phyloP scores from a whole-genome alignment of 768 basidiomycete genomes.

The Nidularia pulvinata region DNA sequence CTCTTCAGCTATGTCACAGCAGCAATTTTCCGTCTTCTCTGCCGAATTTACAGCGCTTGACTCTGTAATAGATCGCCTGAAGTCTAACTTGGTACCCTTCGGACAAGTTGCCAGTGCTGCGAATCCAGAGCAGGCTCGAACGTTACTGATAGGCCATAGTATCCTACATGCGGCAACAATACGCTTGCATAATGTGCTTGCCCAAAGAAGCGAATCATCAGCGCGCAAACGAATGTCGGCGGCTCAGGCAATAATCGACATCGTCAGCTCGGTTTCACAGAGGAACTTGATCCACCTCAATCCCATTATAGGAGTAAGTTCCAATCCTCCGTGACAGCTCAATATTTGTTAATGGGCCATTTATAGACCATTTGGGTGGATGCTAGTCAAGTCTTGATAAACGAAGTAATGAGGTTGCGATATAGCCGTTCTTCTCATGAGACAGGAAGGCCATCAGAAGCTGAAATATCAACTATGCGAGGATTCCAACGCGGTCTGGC shows the following conservation, averaged over 20 bases:
- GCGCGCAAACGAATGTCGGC: constrained; percentile 14
- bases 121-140: constrained; percentile 11
- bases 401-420: constrained; percentile 9
- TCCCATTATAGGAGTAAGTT: constrained; percentile 26
- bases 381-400: constrained; percentile 17
- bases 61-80: constrained; percentile 14
- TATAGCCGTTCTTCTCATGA: background rate
- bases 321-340: background rate
- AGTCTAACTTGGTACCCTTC: constrained; percentile 8
- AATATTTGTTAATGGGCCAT: background rate
- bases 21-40: background rate
- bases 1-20: constrained; percentile 2
- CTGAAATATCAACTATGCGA: background rate
- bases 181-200: constrained; percentile 27
- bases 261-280: constrained; percentile 10
- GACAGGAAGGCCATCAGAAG: background rate
- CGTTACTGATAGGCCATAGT: constrained; percentile 27
- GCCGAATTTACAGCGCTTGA: constrained; percentile 16
- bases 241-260: constrained; percentile 14
- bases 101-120: constrained; percentile 9
- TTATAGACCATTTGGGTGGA: constrained; percentile 19
- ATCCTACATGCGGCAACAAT: constrained; percentile 32
- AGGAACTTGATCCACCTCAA: constrained; percentile 16
- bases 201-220: constrained; percentile 13
- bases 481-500: background rate